Evolutionary conservation across 2,329 filamentous ascomycete genomes (phyloP), one percentile per base, ranked within the genome.

Genomic region (Colletotrichum tofieldiae): DNA sequence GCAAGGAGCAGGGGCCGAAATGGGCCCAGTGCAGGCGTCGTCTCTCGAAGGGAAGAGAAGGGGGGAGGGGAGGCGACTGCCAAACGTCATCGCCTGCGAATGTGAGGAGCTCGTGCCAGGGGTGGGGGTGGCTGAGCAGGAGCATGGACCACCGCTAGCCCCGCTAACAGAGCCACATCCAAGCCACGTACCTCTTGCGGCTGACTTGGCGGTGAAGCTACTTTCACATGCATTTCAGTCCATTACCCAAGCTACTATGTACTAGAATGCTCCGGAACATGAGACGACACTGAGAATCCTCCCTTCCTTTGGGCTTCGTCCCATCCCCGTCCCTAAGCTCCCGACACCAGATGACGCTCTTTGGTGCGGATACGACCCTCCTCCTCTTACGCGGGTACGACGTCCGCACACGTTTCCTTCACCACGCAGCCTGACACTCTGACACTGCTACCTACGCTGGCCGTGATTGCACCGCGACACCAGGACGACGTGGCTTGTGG

Each of bases 401-500:
- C 11, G 14, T 6, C 26, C 6, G 39, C 12, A 8, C 26, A 47
- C 26, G 6, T 41, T 20, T 39, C 35, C 20, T 39, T 11, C 18
- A 16, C n/a, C n/a, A 26, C 6, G 7, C 47, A 23, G 1, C 12
- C n/a, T 11, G 6, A 12, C 52, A 12, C 6, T n/a, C 32, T 39
- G 49, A 41, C 35, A 23, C 4, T 9, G 56, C 16, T 26, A 6
- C 11, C 8, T 32, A 60, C 23, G 26, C 43, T 8, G 14, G 14
- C 32, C 32, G 32, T 20, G 58, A 58, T 59, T 68, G 65, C 58
- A 37, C 63, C 65, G 65, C 58, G 65, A 72, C 65, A 52, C 29
- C 65, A 54, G 45, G 69, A 3, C 65, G 65, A 69, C 65, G 65
- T 55, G 65, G 69, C 58, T 68, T 47, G 65, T 69, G 65, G 69